Evolutionary conservation across 192 early-diverging fungal species (phyloP).

Genomic region (Chytriomyces confervae): DNA sequence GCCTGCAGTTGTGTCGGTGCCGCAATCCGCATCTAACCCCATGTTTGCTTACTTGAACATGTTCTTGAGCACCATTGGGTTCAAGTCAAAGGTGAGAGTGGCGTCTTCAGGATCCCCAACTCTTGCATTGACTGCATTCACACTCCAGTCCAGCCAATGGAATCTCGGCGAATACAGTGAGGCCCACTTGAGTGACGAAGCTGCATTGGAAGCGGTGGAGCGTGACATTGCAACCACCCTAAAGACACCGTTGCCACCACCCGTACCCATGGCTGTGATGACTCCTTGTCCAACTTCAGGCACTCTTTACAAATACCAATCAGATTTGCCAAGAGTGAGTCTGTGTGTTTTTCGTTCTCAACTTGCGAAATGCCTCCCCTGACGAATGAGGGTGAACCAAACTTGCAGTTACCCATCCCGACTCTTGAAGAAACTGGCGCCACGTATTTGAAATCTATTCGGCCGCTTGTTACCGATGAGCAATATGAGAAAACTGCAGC

Average conservation of each 20-base stretch:
- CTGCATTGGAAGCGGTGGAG: not conserved
- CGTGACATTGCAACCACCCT: not conserved
- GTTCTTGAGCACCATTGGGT: not conserved
- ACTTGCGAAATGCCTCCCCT: not conserved
- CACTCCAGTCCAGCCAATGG: no score
- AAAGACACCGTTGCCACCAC: not conserved
- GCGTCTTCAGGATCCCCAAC: no score
- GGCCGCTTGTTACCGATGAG: conserved; percentile 67
- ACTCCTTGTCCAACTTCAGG: not conserved
- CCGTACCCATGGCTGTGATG: not conserved
- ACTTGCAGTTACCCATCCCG: conserved; percentile 79
- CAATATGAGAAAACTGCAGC: conserved; percentile 73
- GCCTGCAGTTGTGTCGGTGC: no score
- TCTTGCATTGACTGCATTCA: no score
- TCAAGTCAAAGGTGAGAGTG: not conserved
- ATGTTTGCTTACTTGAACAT: no score
- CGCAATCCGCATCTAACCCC: no score
- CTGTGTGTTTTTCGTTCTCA: not conserved
- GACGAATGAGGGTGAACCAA: not conserved
- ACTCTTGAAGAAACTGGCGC: conserved; percentile 78
- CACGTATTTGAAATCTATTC: conserved; percentile 78
- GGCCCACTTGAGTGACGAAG: not conserved
- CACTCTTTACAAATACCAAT: not conserved
- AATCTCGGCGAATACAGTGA: not conserved
- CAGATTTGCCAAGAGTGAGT: not conserved